These are phyloP conservation scores for Hyaloperonospora brassicae DNA, from an alignment of 352 stramenopile species.

Conservation along the genomic window DNA sequence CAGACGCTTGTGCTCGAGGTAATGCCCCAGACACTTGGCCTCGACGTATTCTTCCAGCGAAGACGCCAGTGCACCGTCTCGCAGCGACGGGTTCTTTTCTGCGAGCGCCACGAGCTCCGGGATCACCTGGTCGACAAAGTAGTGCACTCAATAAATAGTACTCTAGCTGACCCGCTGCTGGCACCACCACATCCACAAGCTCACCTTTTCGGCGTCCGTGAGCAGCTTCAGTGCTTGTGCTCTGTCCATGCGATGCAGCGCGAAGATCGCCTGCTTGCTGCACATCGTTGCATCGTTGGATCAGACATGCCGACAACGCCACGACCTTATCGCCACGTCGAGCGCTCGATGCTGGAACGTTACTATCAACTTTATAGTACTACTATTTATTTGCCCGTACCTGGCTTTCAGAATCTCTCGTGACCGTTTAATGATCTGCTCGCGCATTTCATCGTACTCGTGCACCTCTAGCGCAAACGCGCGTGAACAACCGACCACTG, in stretches of 20 bases:
- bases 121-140: constrained; percentile 35
- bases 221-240: constrained; percentile 47
- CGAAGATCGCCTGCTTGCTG: constrained; percentile 93
- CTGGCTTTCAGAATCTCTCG: constrained; percentile 91
- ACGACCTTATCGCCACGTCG: too few species aligned
- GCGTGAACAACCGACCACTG: not conserved
- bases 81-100: constrained; percentile 71
- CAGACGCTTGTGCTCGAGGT: constrained; percentile 58
- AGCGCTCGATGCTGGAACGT: not conserved
- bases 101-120: constrained; percentile 77
- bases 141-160: constrained; percentile 17
- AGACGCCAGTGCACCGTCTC: constrained; percentile 68
- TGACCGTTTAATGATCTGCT: constrained; percentile 92
- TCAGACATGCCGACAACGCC: not conserved
- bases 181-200: not conserved
- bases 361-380: not conserved
- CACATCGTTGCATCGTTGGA: not conserved
- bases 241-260: constrained; percentile 84
- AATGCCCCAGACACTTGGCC: constrained; percentile 87
- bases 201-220: constrained; percentile 43
- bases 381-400: constrained; percentile 14
- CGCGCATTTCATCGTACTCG: constrained; percentile 86
- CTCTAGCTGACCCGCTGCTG: not conserved
- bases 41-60: constrained; percentile 93
- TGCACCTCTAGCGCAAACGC: constrained; percentile 67